Conservation (phyloP, 768 basidiomycete genomes). For the Calocera cornea region DNA sequence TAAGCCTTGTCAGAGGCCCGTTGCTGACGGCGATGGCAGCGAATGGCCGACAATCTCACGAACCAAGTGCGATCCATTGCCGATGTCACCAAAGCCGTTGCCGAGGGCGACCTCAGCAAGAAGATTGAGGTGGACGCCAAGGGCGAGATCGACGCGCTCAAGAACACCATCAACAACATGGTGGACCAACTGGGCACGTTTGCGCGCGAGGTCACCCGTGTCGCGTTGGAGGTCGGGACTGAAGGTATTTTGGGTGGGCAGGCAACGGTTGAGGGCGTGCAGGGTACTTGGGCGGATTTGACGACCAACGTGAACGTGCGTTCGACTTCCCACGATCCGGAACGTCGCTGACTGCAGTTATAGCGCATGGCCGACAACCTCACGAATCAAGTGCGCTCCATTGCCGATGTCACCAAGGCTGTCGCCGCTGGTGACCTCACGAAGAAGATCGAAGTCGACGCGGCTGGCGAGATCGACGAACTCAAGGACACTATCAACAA, state of each 20-base stretch:
- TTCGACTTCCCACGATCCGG: too few species aligned
- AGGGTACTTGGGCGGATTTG: slow-evolving; percentile 25
- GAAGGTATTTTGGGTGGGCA: slow-evolving; percentile 91
- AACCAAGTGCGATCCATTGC: slow-evolving; percentile 85
- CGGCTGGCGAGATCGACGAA: too few species aligned
- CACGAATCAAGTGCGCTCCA: slow-evolving; percentile 78
- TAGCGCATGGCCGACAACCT: slow-evolving; percentile 80
- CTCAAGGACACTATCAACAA: slow-evolving; percentile 42
- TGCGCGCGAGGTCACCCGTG: slow-evolving; percentile 59
- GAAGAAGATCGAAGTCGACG: slow-evolving; percentile 70
- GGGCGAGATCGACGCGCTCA: slow-evolving; percentile 82
- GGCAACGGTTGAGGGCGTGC: slow-evolving; percentile 28
- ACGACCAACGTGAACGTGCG: slow-evolving; percentile 40
- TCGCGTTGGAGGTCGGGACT: slow-evolving; percentile 85
- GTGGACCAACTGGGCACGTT: slow-evolving; percentile 57
- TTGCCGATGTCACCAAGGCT: slow-evolving; percentile 66
- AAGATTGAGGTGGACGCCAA: slow-evolving; percentile 85
- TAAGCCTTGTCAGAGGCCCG: not conserved
- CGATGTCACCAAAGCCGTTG: slow-evolving; percentile 61
- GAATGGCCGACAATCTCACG: slow-evolving; percentile 77
- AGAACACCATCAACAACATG: slow-evolving; percentile 70
- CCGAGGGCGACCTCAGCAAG: slow-evolving; percentile 68
- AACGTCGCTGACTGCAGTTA: too few species aligned
- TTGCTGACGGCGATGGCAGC: slow-evolving; percentile 29
- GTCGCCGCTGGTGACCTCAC: slow-evolving; percentile 72